A percentile compares a stretch with the other conserved stretches of the same genome.
phyloP scores from a whole-genome alignment of 805 yeast species.

The Lipomyces oligophaga region DNA sequence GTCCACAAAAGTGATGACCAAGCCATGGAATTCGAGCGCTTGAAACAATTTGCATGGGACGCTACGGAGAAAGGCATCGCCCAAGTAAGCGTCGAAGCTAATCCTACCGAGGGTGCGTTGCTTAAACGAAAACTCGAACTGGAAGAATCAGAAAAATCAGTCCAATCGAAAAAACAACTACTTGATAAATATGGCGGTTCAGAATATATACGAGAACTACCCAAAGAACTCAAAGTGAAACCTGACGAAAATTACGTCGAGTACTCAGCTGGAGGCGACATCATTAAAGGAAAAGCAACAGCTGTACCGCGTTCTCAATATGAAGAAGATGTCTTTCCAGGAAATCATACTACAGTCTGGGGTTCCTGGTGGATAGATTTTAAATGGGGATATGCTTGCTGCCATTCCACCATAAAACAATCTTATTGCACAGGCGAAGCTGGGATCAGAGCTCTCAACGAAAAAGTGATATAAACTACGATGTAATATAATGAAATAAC shows the following conservation, averaged over 20 bases:
- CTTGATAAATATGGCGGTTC: constrained; percentile 42
- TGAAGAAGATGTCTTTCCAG: constrained; percentile 40
- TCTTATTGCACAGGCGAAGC: constrained; percentile 39
- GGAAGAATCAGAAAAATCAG: constrained; percentile 34
- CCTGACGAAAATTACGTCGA: constrained; percentile 12
- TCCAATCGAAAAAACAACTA: constrained; percentile 37
- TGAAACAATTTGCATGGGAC: constrained; percentile 52
- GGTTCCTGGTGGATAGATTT: constrained; percentile 46
- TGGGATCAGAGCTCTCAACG: constrained; percentile 25
- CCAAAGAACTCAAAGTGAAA: constrained; percentile 12
- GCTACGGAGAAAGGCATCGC: constrained; percentile 37
- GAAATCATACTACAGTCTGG: constrained; percentile 44
- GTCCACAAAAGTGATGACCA: constrained; percentile 44
- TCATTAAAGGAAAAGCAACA: constrained; percentile 13
- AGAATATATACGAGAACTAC: constrained; percentile 24
- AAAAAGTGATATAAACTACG: constrained; percentile 3
- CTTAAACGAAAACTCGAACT: constrained; percentile 39
- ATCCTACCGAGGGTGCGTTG: constrained; percentile 47
- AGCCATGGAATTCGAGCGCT: constrained; percentile 49
- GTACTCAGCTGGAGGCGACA: constrained; percentile 15
- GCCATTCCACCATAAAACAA: constrained; percentile 38
- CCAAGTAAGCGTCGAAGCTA: constrained; percentile 38
- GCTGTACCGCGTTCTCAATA: constrained; percentile 33
- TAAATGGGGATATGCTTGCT: constrained; percentile 47
- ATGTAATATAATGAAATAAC: not conserved